A percentile compares a stretch with the other conserved stretches of the same genome.
Conservation (phyloP, 805 yeast genomes). For the Priceomyces medius region DNA sequence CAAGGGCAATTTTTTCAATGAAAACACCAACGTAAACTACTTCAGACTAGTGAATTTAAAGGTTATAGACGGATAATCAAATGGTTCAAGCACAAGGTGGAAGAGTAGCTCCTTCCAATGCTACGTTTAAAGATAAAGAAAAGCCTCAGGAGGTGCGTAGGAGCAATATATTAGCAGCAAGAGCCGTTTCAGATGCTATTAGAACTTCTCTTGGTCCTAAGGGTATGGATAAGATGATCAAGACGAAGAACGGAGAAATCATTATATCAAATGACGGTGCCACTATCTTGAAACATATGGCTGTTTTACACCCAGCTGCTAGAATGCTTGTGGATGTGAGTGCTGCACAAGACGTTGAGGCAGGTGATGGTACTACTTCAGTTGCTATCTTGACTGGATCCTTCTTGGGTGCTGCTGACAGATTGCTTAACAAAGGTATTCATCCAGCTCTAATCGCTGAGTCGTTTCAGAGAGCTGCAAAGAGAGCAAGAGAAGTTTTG, state of each 20-base stretch:
- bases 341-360: conserved; percentile 97
- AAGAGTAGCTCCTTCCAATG: conserved; percentile 58
- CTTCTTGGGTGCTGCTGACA: conserved; percentile 90
- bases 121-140: conserved; percentile 88
- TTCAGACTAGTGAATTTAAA: no score
- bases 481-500: conserved; percentile 75
- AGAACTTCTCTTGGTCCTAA: conserved; percentile 96
- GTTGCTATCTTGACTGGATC: conserved; percentile 97
- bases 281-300: conserved; percentile 95
- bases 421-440: conserved; percentile 81
- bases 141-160: conserved; percentile 93
- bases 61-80: conserved; percentile 1
- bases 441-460: conserved; percentile 96
- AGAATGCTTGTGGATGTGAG: conserved; percentile 94
- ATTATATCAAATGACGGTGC: conserved; percentile 98
- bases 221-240: conserved; percentile 99
- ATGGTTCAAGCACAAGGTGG: conserved; percentile 15
- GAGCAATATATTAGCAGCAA: conserved; percentile 85
- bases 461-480: conserved; percentile 85
- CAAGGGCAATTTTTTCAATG: neutral
- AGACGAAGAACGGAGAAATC: conserved; percentile 87
- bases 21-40: neutral
- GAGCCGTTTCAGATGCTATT: conserved; percentile 94
- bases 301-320: conserved; percentile 97
- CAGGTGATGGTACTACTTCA: conserved; percentile 99